Percentiles rank a stretch among this genome's conserved stretches.
These are phyloP conservation scores for Aureobasidium sp. DNA, from an alignment of 2,329 filamentous ascomycete genomes.

Conservation along the genomic window DNA sequence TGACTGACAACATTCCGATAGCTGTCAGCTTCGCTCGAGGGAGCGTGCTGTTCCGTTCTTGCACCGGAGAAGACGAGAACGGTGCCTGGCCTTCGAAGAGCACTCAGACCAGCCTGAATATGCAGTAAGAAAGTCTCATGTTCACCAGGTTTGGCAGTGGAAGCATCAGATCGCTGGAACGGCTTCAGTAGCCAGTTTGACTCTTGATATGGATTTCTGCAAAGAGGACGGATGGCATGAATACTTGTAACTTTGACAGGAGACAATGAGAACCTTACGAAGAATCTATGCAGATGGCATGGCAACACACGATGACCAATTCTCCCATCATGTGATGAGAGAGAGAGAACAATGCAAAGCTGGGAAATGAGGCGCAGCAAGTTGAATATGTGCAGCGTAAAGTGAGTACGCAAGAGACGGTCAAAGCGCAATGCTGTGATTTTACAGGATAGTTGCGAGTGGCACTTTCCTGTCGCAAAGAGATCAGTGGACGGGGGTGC, in stretches of 20 bases:
- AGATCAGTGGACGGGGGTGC: neutral
- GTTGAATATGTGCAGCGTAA: neutral
- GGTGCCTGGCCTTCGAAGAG: conserved; percentile 40
- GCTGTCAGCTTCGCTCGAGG: conserved; percentile 28
- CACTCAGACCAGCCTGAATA: conserved; percentile 56
- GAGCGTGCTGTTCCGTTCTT: conserved; percentile 28
- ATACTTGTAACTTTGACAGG: neutral
- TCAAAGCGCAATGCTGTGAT: conserved; percentile 2
- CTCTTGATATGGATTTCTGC: conserved; percentile 29
- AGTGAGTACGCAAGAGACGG: neutral
- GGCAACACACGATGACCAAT: conserved; percentile 75
- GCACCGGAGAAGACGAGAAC: conserved; percentile 69
- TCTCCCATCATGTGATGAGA: conserved; percentile 33
- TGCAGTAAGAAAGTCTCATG: conserved; percentile 74
- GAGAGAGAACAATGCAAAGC: neutral
- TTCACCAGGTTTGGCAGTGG: conserved; percentile 51
- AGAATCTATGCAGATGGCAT: conserved; percentile 55
- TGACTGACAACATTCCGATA: conserved; percentile 21
- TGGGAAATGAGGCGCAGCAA: conserved; percentile 8
- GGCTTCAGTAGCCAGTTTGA: conserved; percentile 59
- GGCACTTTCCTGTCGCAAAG: neutral
- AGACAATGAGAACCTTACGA: conserved; percentile 2
- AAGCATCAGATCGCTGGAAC: conserved; percentile 53
- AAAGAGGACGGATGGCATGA: neutral
- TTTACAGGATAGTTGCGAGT: neutral